Base-by-base conservation (phyloP, 106 monocot genomes). In the Dioscorea zingiberensis region DNA sequence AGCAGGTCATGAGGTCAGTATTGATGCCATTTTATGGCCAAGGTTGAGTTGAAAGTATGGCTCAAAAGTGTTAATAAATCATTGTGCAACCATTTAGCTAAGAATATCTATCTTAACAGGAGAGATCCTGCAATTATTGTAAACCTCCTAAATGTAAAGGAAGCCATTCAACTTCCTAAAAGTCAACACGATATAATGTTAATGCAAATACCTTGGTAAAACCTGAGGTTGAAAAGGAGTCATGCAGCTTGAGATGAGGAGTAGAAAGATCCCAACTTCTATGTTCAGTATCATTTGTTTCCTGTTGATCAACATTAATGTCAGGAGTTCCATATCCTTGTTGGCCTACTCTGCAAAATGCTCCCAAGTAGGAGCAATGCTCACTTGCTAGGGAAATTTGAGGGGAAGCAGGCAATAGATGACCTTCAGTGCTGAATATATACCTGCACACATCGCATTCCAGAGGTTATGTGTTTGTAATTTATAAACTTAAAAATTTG, bases 391-490 rank as follows among this genome's bases (percentile, higher is more conserved):
- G 77, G 63, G 92, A 77, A 74, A 98, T 92, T 82, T 98, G 81
- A 59, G 88, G 88, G 68, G 97, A 79, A 26, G 77, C 88, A 73
- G 97, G 97, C 24, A 98, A 75, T 38, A 92, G 56, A 63, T 98
- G 97, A 58, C 97, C 88, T 81, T 98, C 97, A 63, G 97, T 98
- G 69, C 77, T 98, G 79, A 98, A 98, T 38, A 98, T 67, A 62
- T 98, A 98, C 76, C 97, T 98, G 77, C 38, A 64, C 3, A 18
- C 8, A 29, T 15, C 11, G 59, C 58, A 44, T 65, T 44, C 3
- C 18, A 18, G 14, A 51, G 19, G 13, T 16, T 18, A 51, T 51
- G 18, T 18, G 7, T 15, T 18, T 18, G 51, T 51, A 4, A 18
- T 51, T 51, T 18, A 51, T 4, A 51, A 51, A 51, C 19, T 4